Evolutionary conservation across 257 asterid genomes (phyloP).

Genomic region (Scutellaria barbata): DNA sequence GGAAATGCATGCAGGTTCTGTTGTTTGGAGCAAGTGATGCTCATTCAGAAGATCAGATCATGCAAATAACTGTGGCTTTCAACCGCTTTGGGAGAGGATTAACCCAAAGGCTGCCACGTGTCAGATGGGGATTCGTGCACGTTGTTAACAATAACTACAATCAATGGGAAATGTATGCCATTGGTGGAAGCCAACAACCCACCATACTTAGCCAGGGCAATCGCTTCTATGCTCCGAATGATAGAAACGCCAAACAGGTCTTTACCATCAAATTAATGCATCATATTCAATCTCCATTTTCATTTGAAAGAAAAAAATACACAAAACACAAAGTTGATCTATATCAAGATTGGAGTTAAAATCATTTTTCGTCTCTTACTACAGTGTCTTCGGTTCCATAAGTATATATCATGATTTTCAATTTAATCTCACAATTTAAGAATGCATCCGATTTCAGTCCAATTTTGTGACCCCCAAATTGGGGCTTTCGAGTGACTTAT

Average conservation of each 20-base stretch:
- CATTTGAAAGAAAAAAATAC: neutral
- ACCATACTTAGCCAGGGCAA: conserved; percentile 72
- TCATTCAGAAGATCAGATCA: conserved; percentile 43
- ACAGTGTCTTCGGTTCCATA: too few relatives aligned
- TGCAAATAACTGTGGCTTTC: conserved; percentile 72
- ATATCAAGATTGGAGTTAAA: neutral
- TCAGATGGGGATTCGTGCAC: conserved; percentile 59
- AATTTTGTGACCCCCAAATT: too few relatives aligned
- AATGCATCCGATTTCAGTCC: too few relatives aligned
- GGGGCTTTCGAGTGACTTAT: too few relatives aligned
- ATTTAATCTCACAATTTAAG: too few relatives aligned
- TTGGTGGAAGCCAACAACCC: conserved; percentile 67
- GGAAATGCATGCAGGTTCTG: conserved; percentile 47
- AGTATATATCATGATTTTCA: too few relatives aligned
- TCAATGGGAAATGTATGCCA: conserved; percentile 71
- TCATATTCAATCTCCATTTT: neutral
- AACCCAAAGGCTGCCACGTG: conserved; percentile 66
- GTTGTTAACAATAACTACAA: conserved; percentile 64
- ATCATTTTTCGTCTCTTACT: too few relatives aligned
- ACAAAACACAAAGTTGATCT: neutral
- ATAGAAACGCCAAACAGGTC: conserved; percentile 65
- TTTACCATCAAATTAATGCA: neutral
- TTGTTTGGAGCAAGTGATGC: conserved; percentile 63
- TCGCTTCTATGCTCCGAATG: conserved; percentile 54
- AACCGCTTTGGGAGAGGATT: conserved; percentile 67